Evolutionary conservation across 352 stramenopile species (phyloP), one percentile per base, ranked within the genome.

Genomic region (Phytophthora meadii): DNA sequence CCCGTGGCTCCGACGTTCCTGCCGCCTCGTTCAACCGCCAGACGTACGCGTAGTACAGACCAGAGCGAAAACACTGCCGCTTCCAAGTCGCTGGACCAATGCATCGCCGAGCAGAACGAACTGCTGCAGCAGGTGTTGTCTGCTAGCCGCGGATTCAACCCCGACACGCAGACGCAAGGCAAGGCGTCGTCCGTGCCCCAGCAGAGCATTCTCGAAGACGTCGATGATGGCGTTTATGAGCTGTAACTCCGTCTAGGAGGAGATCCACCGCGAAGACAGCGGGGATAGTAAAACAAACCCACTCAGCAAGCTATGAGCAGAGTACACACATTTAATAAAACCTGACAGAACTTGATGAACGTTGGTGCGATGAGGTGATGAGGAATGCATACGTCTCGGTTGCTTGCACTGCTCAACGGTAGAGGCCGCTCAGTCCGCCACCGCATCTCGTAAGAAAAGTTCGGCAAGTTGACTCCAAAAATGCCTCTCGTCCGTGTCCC

Each of bases 81-180:
- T 24, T 56, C 65, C 1, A 65, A 64, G 36, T 79, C 70, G 46
- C 41, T 82, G 46, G 65, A 78, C 39, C 59, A 75, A 57, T 77
- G 74, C 25, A 65, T 82, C 15, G 71, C 70, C 0, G 74, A 82
- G 54, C 74, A 82, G 57, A 76, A 72, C 39, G 71, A 82, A 19
- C 53, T 82, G 1, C 30, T 82, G 57, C 58, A 72, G 44, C 70
- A 77, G 46, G 65, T 81, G 41, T 50, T 81, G 10, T 70, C 68
- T 17, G 72, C 72, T 14, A 80, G 68, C 37, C 51, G 61, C 14
- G 69, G 47, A 12, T 74, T 75, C 53, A 42, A 56, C 22, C 28
- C 68, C 5, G 37, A 72, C n/a, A 4, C 15, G 5, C 60, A 52
- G 41, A 11, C 48, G 5, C 37, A 32, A 19, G n/a, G 15, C 49